Evolutionary conservation across 1,139 yeast species (phyloP).

Genomic region (Meyerozyma athensensis): DNA sequence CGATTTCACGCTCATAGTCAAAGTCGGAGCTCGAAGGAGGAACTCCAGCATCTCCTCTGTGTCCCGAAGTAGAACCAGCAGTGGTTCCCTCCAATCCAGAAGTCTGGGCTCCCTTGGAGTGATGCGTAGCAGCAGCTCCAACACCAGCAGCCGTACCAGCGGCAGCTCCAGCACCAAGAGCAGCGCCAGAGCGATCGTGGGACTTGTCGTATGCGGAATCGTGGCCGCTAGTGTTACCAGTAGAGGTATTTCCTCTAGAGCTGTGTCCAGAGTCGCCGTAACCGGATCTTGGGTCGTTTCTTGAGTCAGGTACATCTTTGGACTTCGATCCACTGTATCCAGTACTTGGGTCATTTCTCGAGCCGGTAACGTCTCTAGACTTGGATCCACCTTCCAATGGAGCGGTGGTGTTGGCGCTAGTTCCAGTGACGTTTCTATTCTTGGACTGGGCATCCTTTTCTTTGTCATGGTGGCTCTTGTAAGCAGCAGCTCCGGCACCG

Average conservation of each 20-base stretch:
- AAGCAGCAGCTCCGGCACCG: neutral
- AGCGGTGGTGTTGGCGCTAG: slow-evolving; percentile 2
- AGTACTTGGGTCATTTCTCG: no score
- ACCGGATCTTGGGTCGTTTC: no score
- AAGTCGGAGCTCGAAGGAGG: slow-evolving; percentile 17
- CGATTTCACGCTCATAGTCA: slow-evolving; percentile 20
- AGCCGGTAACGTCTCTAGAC: no score
- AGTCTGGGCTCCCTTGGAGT: neutral
- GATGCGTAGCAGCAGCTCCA: slow-evolving; percentile 7
- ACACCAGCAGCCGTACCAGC: slow-evolving; percentile 10
- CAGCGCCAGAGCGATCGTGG: slow-evolving; percentile 5
- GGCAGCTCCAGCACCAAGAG: slow-evolving; percentile 9
- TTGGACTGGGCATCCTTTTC: neutral
- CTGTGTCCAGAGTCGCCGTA: no score
- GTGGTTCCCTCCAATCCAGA: slow-evolving; percentile 5
- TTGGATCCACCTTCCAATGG: slow-evolving; percentile 1
- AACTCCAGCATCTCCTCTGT: slow-evolving; percentile 7
- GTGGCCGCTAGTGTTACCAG: slow-evolving; percentile 13
- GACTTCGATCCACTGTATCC: no score
- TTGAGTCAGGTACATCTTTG: no score
- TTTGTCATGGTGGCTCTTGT: neutral
- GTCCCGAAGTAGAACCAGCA: slow-evolving; percentile 4
- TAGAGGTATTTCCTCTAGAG: neutral
- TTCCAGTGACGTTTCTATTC: neutral
- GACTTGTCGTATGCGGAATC: no score